A percentile compares a stretch with the other conserved stretches of the same genome.
phyloP scores from a whole-genome alignment of 495 filamentous ascomycete species.

The Tuber indicum region DNA sequence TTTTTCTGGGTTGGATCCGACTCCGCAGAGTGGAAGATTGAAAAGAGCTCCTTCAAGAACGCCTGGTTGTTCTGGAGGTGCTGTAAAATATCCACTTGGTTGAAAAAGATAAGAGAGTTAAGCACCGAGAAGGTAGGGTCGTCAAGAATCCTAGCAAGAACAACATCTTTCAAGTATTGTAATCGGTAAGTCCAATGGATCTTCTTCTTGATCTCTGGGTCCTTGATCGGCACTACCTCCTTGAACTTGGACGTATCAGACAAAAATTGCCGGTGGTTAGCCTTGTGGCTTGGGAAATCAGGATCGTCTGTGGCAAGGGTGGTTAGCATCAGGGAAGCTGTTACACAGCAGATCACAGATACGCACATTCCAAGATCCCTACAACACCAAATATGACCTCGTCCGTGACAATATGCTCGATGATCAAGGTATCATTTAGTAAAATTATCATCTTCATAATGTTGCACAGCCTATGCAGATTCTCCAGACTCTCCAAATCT shows the following conservation, averaged over 20 bases:
- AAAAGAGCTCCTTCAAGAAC: conserved; percentile 84
- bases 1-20: conserved; percentile 69
- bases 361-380: conserved; percentile 83
- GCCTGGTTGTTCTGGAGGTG: conserved; percentile 72
- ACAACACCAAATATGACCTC: conserved; percentile 85
- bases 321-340: conserved; percentile 20
- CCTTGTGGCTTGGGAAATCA: conserved; percentile 97
- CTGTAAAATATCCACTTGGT: conserved; percentile 94
- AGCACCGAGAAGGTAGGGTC: conserved; percentile 96
- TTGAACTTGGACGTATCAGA: conserved; percentile 83
- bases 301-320: conserved; percentile 63
- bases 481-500: conserved; percentile 75
- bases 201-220: conserved; percentile 71
- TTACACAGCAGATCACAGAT: conserved; percentile 10
- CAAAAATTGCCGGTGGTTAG: conserved; percentile 92
- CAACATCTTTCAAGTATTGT: conserved; percentile 97
- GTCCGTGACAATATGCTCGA: conserved; percentile 88
- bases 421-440: conserved; percentile 87
- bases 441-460: conserved; percentile 96
- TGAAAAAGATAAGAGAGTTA: conserved; percentile 97
- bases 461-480: conserved; percentile 87
- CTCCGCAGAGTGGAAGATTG: conserved; percentile 66
- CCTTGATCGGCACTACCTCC: conserved; percentile 88
- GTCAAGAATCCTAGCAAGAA: conserved; percentile 89
- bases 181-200: conserved; percentile 94